Evolutionary conservation across 176 grass and related monocot genomes (phyloP).

Genomic region (Cenchrus fungigraminus): DNA sequence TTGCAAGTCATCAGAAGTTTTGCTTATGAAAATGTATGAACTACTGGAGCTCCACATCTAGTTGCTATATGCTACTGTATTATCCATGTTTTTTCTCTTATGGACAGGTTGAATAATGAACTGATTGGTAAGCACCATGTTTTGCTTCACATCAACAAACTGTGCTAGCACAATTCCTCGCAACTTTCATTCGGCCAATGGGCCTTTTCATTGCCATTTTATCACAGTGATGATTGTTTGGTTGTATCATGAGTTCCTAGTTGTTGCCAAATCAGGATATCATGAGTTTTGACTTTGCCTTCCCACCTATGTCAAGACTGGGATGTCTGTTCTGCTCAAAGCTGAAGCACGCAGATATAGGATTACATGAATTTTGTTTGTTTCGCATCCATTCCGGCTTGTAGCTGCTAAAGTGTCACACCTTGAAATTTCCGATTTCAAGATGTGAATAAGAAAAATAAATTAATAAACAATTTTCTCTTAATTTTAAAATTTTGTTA

Average conservation of each 20-base stretch:
- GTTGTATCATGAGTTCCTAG: neutral
- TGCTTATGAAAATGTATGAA: conserved; percentile 30
- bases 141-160: conserved; percentile 19
- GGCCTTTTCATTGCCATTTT: neutral
- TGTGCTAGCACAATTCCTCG: neutral
- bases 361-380: neutral
- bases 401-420: neutral
- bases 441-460: too few species aligned
- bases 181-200: neutral
- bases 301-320: neutral
- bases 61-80: conserved; percentile 1
- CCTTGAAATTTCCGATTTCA: too few species aligned
- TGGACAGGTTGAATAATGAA: conserved; percentile 1
- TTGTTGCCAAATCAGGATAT: conserved; percentile 18
- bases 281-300: neutral
- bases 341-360: neutral
- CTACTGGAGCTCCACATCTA: neutral
- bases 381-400: neutral
- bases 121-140: conserved; percentile 4
- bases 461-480: too few species aligned
- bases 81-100: neutral
- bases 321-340: neutral
- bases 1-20: conserved; percentile 33
- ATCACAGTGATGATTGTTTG: neutral
- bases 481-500: too few species aligned